Evolutionary conservation across 2,329 filamentous ascomycete species (phyloP), one percentile per base, ranked within the genome.

Genomic region (Cladobotryum protrusum): DNA sequence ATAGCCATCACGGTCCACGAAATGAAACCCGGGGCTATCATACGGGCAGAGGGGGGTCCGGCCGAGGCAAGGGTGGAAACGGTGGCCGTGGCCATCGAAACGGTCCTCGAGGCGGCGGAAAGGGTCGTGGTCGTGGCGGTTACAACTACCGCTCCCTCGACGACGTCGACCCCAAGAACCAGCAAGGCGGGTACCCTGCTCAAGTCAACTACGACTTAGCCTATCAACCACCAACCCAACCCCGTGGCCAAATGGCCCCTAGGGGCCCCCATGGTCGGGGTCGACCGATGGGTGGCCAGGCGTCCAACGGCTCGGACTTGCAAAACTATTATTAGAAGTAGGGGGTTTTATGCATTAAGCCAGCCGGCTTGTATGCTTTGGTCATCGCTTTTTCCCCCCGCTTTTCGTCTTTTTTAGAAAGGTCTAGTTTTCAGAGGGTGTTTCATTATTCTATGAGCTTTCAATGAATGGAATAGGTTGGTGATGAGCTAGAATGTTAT

Each of bases 91-190:
- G 70, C 12, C 66, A 66, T 41, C 66, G 72, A 47, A 63, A 69
- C 39, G 59, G 69, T 45, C 61, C 72, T 42, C 62, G 72, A 43
- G 72, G 73, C 15, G 70, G 72, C 13, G 70, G 74, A 24, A 62
- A 63, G 34, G 64, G 67, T 15, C 64, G 77, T 43, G 72, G 77
- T 11, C 70, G 77, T 43, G 68, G 72, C 20, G 75, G 74, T 20
- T 69, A 72, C 50, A 72, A 75, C 53, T 88, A 89, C 63, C 76
- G 78, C 50, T 87, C 83, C 2, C 72, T 88, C 2, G 85, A 88
- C 62, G 85, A 89, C 57, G 73, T 83, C 24, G 76, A 75, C 20
- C 68, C 71, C 40, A 70, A 70, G 43, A 73, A 75, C 41, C 70
- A 70, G 52, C 70, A 73, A 34, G 68, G 67, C 29, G 71, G 70